Conservation (phyloP, 2,329 filamentous ascomycete genomes). For the Graphilbum fragrans region DNA sequence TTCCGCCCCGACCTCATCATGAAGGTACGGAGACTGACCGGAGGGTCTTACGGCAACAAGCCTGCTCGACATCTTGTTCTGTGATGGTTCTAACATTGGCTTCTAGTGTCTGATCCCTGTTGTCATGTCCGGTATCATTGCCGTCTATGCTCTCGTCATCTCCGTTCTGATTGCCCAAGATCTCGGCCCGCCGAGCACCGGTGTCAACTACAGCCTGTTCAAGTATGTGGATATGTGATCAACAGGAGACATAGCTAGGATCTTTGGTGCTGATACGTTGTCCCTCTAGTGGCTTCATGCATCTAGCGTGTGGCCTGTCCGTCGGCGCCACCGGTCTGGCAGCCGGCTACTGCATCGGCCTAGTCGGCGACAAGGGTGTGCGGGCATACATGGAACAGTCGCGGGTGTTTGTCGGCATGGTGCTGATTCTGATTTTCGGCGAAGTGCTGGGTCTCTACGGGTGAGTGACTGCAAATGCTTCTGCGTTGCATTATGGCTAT, state of each 20-base stretch:
- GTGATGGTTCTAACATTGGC: neutral
- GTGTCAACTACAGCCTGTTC: slow-evolving; percentile 69
- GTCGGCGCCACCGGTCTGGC: slow-evolving; percentile 89
- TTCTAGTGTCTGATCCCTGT: slow-evolving; percentile 71
- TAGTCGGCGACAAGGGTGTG: slow-evolving; percentile 90
- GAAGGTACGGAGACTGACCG: slow-evolving; percentile 47
- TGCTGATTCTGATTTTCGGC: slow-evolving; percentile 94
- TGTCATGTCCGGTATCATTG: slow-evolving; percentile 98
- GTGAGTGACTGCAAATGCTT: slow-evolving; percentile 40
- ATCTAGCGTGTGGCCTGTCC: slow-evolving; percentile 78
- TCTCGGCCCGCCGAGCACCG: slow-evolving; percentile 55
- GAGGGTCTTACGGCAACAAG: too few relatives aligned
- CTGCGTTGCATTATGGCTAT: neutral
- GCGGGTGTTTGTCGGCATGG: slow-evolving; percentile 95
- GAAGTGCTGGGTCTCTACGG: slow-evolving; percentile 96
- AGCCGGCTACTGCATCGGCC: slow-evolving; percentile 90
- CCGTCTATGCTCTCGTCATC: slow-evolving; percentile 94
- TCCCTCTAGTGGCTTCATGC: slow-evolving; percentile 66
- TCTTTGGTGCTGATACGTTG: slow-evolving; percentile 9
- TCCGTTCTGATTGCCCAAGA: slow-evolving; percentile 91
- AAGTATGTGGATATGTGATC: slow-evolving; percentile 37
- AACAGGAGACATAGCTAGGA: neutral
- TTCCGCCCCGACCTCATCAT: slow-evolving; percentile 82
- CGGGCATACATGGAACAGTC: slow-evolving; percentile 94
- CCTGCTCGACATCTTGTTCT: neutral